Percentiles rank a stretch among this genome's conserved stretches.
These are phyloP conservation scores for Escovopsis sp. DNA, from an alignment of 2,329 filamentous ascomycete species.

Conservation along the genomic window DNA sequence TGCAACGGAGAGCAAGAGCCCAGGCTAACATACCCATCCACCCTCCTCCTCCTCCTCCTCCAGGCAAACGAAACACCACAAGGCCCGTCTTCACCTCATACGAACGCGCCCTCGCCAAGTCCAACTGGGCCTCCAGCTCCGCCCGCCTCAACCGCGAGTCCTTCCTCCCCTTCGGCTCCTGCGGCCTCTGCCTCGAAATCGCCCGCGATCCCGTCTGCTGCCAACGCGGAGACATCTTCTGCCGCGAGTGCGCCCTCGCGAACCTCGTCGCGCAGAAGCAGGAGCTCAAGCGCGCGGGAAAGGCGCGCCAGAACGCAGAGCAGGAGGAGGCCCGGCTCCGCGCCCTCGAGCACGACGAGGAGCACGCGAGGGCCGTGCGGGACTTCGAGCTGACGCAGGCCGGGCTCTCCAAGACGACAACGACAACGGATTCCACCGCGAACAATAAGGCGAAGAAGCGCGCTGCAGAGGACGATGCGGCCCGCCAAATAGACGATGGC, in stretches of 20 bases:
- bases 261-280: conserved; percentile 87
- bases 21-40: no score
- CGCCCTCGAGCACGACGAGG: conserved; percentile 52
- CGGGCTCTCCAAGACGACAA: conserved; percentile 33
- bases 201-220: conserved; percentile 76
- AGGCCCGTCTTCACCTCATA: conserved; percentile 87
- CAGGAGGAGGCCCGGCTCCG: conserved; percentile 48
- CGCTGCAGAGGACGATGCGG: neutral
- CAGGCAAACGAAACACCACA: conserved; percentile 78
- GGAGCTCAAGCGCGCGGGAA: conserved; percentile 74
- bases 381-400: conserved; percentile 81
- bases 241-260: conserved; percentile 79
- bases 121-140: conserved; percentile 65
- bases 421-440: neutral
- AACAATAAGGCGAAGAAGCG: conserved; percentile 24
- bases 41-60: neutral
- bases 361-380: conserved; percentile 51
- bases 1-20: no score
- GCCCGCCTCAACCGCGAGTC: conserved; percentile 82
- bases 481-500: neutral
- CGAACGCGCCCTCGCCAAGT: conserved; percentile 70
- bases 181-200: conserved; percentile 70
- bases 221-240: conserved; percentile 77
- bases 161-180: conserved; percentile 82
- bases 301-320: conserved; percentile 44